Conservation (phyloP, 495 filamentous ascomycete genomes). For the Xylaria longipes region DNA sequence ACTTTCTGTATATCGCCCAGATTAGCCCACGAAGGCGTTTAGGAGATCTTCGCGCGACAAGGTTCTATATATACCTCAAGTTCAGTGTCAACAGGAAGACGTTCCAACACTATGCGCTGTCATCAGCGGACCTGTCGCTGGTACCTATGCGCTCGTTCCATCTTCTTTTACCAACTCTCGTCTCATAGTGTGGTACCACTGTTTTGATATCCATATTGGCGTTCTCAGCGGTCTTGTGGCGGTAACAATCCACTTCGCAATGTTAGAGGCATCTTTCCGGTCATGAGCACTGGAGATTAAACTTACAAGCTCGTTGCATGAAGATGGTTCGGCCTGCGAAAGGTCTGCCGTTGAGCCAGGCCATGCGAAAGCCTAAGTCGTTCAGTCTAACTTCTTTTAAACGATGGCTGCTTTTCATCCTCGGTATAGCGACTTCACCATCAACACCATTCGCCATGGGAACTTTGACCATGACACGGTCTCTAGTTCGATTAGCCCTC, state of each 20-base stretch:
- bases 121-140: conserved; percentile 48
- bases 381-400: conserved; percentile 86
- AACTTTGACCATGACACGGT: conserved; percentile 66
- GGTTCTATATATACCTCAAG: background rate
- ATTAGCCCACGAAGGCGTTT: background rate
- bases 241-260: conserved; percentile 84
- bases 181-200: conserved; percentile 86
- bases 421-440: conserved; percentile 70
- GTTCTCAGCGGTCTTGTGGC: conserved; percentile 88
- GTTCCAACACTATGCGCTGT: conserved; percentile 10
- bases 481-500: conserved; percentile 44
- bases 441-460: conserved; percentile 71
- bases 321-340: conserved; percentile 87
- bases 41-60: background rate
- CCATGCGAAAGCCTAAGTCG: conserved; percentile 92
- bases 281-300: background rate
- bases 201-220: conserved; percentile 72
- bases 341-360: conserved; percentile 89
- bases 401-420: conserved; percentile 67
- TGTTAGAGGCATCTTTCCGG: conserved; percentile 31
- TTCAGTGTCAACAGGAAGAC: background rate
- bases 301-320: conserved; percentile 90
- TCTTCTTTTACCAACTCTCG: conserved; percentile 81
- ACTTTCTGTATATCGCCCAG: background rate
- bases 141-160: conserved; percentile 71